Percentiles rank a stretch among this genome's conserved stretches.
phyloP scores from a whole-genome alignment of 169 alveolate genomes.

The Cryptosporidium muris region DNA sequence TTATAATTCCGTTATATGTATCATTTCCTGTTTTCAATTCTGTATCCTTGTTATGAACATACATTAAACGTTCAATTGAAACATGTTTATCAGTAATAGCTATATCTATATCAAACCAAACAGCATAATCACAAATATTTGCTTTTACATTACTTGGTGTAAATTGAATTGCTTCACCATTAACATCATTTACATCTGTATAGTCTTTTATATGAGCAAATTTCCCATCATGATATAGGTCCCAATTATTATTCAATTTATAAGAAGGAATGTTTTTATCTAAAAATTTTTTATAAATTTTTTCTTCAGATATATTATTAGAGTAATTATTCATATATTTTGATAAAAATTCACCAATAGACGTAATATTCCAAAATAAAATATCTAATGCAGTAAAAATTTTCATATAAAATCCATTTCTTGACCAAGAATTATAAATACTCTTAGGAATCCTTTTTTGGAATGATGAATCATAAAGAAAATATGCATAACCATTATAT shows the following conservation, averaged over 20 bases:
- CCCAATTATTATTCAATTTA: slow-evolving; percentile 32
- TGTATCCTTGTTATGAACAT: not conserved
- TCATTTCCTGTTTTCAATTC: not conserved
- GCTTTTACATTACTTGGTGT: slow-evolving; percentile 48
- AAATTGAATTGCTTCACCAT: slow-evolving; percentile 36
- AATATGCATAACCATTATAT: slow-evolving; percentile 54
- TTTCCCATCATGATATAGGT: slow-evolving; percentile 19
- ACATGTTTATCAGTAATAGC: slow-evolving; percentile 44
- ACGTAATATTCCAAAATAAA: slow-evolving; percentile 46
- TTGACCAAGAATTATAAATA: slow-evolving; percentile 47
- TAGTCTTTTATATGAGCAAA: not conserved
- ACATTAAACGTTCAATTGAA: slow-evolving; percentile 39
- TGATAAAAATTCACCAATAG: slow-evolving; percentile 21
- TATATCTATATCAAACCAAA: slow-evolving; percentile 63
- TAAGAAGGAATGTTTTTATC: slow-evolving; percentile 15
- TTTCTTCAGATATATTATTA: slow-evolving; percentile 2
- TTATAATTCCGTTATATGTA: slow-evolving; percentile 10
- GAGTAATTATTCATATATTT: not conserved
- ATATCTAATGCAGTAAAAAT: slow-evolving; percentile 37
- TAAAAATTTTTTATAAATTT: slow-evolving; percentile 2
- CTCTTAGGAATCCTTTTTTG: slow-evolving; percentile 32
- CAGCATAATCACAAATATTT: slow-evolving; percentile 40
- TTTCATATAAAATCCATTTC: slow-evolving; percentile 56
- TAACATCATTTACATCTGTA: too few species aligned
- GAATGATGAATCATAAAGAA: slow-evolving; percentile 53